phyloP scores from a whole-genome alignment of 306 rosid species.

The Cicer pinnatifidum region DNA sequence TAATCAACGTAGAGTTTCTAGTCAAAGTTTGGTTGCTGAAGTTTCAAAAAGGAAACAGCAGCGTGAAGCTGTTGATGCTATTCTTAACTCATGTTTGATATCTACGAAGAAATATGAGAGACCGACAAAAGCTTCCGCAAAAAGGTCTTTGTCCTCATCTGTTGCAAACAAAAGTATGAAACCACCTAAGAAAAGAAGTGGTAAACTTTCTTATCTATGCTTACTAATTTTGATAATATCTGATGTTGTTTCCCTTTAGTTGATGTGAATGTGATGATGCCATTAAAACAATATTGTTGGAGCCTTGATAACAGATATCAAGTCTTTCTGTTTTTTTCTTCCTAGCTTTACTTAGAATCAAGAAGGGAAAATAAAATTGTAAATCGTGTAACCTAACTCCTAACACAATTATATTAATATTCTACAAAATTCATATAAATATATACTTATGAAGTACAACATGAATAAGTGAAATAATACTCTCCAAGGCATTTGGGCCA shows the following conservation, averaged over 20 bases:
- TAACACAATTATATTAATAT: too few relatives aligned
- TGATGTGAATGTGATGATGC: constrained; percentile 36
- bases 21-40: constrained; percentile 52
- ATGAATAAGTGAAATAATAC: too few relatives aligned
- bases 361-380: too few relatives aligned
- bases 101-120: constrained; percentile 71
- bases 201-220: constrained; percentile 45
- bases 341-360: too few relatives aligned
- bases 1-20: constrained; percentile 48
- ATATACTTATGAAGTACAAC: too few relatives aligned
- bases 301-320: constrained; percentile 13
- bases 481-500: constrained; percentile 26
- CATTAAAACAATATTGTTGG: constrained; percentile 8
- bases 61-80: constrained; percentile 92
- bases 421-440: too few relatives aligned
- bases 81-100: constrained; percentile 79
- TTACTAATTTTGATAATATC: constrained; percentile 23
- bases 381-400: too few relatives aligned
- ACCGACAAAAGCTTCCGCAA: constrained; percentile 53
- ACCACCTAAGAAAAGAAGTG: constrained; percentile 69
- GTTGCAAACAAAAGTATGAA: constrained; percentile 48
- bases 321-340: neutral
- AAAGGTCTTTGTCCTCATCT: constrained; percentile 58
- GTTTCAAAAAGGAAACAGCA: constrained; percentile 86
- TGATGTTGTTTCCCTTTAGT: constrained; percentile 21